These are phyloP conservation scores for Polygonum aviculare DNA, from an alignment of 148 eudicot species.

Conservation along the genomic window DNA sequence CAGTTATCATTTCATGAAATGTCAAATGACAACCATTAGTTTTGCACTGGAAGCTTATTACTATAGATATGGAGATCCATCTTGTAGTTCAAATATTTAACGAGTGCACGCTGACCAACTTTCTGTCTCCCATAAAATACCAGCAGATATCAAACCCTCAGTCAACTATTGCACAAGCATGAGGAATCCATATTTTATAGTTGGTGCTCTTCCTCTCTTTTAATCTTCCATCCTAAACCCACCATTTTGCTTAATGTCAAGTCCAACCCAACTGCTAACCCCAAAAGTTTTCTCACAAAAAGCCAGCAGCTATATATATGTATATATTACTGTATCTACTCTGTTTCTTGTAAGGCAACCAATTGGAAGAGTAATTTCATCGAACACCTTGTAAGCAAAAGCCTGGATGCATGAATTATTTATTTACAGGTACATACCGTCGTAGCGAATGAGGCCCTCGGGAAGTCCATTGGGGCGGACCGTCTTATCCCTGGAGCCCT, in stretches of 20 bases:
- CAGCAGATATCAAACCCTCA: not conserved
- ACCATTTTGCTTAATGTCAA: not conserved
- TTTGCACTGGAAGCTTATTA: not conserved
- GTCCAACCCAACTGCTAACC: not conserved
- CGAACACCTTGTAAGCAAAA: not conserved
- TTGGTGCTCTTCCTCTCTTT: not conserved
- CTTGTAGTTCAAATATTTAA: no score
- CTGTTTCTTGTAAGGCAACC: not conserved
- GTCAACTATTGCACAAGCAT: not conserved
- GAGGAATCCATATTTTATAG: not conserved
- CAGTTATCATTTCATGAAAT: not conserved
- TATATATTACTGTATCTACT: not conserved
- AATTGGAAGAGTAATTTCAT: slow-evolving; percentile 10
- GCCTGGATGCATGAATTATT: no score
- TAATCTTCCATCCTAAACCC: not conserved
- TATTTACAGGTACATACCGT: slow-evolving; percentile 36
- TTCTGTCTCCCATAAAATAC: not conserved
- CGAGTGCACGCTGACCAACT: not conserved
- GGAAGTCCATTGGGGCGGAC: slow-evolving; percentile 93
- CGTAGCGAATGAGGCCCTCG: slow-evolving; percentile 85
- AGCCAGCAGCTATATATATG: not conserved
- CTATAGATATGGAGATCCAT: no score
- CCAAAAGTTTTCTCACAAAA: not conserved
- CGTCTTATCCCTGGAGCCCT: slow-evolving; percentile 72
- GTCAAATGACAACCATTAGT: not conserved